Evolutionary conservation across 106 monocot species (phyloP).

Genomic region (Amphibolis antarctica): DNA sequence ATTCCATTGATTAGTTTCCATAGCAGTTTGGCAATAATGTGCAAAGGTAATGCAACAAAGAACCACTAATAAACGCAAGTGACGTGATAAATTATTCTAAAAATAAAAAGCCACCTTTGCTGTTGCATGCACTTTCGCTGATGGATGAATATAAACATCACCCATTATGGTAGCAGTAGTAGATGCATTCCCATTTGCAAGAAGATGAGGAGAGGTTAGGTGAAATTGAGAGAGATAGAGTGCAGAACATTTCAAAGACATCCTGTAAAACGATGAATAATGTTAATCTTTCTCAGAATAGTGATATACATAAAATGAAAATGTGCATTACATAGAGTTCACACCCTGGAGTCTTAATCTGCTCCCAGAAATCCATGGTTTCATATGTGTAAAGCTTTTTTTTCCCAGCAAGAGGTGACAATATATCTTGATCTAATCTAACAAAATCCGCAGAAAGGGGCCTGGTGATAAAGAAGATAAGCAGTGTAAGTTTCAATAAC

Average conservation of each 20-base stretch:
- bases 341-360: slow-evolving; percentile 95
- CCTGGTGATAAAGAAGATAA: slow-evolving; percentile 26
- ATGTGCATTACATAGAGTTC: not conserved
- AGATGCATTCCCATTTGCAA: slow-evolving; percentile 43
- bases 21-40: no score
- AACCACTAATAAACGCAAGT: no score
- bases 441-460: slow-evolving; percentile 80
- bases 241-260: slow-evolving; percentile 90
- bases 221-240: slow-evolving; percentile 75
- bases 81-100: no score
- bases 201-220: slow-evolving; percentile 62
- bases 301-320: not conserved
- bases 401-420: slow-evolving; percentile 97
- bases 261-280: slow-evolving; percentile 29
- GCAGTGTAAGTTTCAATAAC: not conserved
- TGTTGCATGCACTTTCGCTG: slow-evolving; percentile 92
- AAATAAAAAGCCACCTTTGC: slow-evolving; percentile 44
- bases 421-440: slow-evolving; percentile 92
- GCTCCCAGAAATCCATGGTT: slow-evolving; percentile 93
- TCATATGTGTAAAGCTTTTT: slow-evolving; percentile 81
- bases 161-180: slow-evolving; percentile 55
- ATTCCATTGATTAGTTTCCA: no score
- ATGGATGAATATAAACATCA: slow-evolving; percentile 97
- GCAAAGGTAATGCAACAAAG: no score
- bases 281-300: not conserved